Base-by-base conservation (phyloP, 2,329 filamentous ascomycete genomes). In the Clonostachys rosea region DNA sequence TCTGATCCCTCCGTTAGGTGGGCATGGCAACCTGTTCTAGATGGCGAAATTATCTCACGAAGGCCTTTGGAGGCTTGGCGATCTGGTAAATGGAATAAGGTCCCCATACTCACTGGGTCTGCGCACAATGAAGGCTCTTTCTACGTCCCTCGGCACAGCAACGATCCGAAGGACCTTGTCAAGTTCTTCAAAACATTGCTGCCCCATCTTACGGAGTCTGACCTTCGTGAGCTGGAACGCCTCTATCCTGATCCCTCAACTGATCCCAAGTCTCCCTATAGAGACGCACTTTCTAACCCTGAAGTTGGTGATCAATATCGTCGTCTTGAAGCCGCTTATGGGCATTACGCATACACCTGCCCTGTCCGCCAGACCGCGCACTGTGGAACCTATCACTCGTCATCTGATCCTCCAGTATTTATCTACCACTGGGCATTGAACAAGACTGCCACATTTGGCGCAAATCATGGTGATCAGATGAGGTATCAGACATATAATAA, bases 261-360 rank as follows among this genome's bases (percentile, higher is more conserved):
- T 1, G 44, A 65, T 34, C 5, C 59, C 45, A 44, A 63, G 50
- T 63, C 72, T 39, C 64, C 62, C 1, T 67, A 63, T 35, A 3
- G 47, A 13, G 46, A 58, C 20, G 44, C 49, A 6, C 59, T 59
- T 0, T 57, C 59, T 12, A 52, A 61, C 24, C 65, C 64, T 0
- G 69, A 66, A 12, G 66, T 71, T n/a, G 69, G 66, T 14, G 67
- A 65, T 0, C 72, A 76, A 50, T 76, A 68, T 47, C 58, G 71
- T 34, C 68, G 73, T 5, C 44, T 76, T 5, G 61, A 67, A 1
- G 69, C 70, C 1, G 68, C 73, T 0, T 68, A 65, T 61, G 66
- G 66, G 10, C 71, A 74, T 51, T 72, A 69, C 43, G 69, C 64
- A 35, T 74, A 74, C 47, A 66, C 68, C n/a, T 73, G 70, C 16